Evolutionary conservation across 495 filamentous ascomycete genomes (phyloP), one percentile per base, ranked within the genome.

Genomic region (Saxispiralis lemnorum): DNA sequence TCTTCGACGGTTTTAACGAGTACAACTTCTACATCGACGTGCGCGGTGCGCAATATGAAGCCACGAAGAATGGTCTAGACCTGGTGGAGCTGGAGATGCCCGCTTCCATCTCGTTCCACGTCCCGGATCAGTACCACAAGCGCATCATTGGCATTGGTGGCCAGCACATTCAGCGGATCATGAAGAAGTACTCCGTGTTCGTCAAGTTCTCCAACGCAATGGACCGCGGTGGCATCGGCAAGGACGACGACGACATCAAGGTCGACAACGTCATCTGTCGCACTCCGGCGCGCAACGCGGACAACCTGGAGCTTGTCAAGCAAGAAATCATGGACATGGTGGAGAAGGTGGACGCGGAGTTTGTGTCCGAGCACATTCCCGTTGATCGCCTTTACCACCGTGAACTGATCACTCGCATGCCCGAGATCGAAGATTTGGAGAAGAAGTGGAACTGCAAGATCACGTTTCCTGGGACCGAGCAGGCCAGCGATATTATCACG

Each of bases 21-120:
- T 99, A 95, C 67, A 96, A 96, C 63, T 96, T 99, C 68, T 93
- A 93, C 57, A 96, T 99, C 41, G 89, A 96, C 54, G 88, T 99
- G 41, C 80, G 85, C 49, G 85, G 79, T n/a, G 74, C 75, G 18
- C 78, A 81, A 41, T 95, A 93, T 56, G 84, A 94, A 39, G 83
- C 84, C 7, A 84, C 85, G 54, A 95, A 89, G 63, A 79, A 81
- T 47, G 89, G 89, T 6, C 63, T 99, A 55, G 78, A 79, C 53
- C 66, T 99, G 37, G 89, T 96, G 14, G 89, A 99, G 61, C 88
- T 94, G 64, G 89, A 99, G 57, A 95, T 99, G 86, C 89, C 89
- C 33, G 89, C 89, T 30, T 92, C 89, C 14, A 93, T 99, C 56
- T 93, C 92, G 0, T 99, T 99, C 68, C 89, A 99, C 56, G 89